Percentiles rank a stretch among this genome's conserved stretches.
Evolutionary conservation across 2,329 filamentous ascomycete genomes (phyloP).

Genomic region (Botrytis fragariae): DNA sequence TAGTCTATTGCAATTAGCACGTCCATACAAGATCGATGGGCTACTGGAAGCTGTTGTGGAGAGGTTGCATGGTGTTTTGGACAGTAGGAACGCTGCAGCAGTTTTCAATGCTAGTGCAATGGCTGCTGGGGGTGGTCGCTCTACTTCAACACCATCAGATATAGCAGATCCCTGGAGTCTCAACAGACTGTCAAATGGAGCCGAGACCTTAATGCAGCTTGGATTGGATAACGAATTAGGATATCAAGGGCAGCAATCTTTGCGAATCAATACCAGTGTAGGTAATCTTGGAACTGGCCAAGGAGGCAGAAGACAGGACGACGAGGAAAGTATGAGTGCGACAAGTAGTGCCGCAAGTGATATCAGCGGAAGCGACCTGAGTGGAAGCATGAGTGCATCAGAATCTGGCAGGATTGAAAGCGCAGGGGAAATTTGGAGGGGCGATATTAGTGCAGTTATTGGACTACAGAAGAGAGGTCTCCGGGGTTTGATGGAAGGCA

Average conservation of each 20-base stretch:
- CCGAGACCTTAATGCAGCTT: conserved; percentile 25
- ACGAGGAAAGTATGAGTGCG: conserved; percentile 39
- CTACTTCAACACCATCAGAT: conserved; percentile 59
- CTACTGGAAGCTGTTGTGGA: conserved; percentile 91
- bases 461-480: conserved; percentile 92
- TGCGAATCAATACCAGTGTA: conserved; percentile 52
- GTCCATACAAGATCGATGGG: conserved; percentile 90
- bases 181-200: conserved; percentile 22
- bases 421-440: conserved; percentile 69
- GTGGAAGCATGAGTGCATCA: conserved; percentile 40
- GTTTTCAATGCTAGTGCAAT: conserved; percentile 98
- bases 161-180: conserved; percentile 48
- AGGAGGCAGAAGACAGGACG: conserved; percentile 38
- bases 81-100: conserved; percentile 90
- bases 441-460: conserved; percentile 83
- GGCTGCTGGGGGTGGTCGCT: conserved; percentile 89
- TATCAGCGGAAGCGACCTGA: conserved; percentile 32
- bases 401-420: conserved; percentile 42
- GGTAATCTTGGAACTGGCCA: conserved; percentile 36
- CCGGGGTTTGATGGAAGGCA: conserved; percentile 89
- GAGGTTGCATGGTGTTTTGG: conserved; percentile 81
- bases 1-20: conserved; percentile 87
- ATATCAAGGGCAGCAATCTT: conserved; percentile 34
- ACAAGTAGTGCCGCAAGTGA: conserved; percentile 35
- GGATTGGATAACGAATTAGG: conserved; percentile 27